phyloP scores from a whole-genome alignment of 2,329 filamentous ascomycete species.

The Fusarium albidum region DNA sequence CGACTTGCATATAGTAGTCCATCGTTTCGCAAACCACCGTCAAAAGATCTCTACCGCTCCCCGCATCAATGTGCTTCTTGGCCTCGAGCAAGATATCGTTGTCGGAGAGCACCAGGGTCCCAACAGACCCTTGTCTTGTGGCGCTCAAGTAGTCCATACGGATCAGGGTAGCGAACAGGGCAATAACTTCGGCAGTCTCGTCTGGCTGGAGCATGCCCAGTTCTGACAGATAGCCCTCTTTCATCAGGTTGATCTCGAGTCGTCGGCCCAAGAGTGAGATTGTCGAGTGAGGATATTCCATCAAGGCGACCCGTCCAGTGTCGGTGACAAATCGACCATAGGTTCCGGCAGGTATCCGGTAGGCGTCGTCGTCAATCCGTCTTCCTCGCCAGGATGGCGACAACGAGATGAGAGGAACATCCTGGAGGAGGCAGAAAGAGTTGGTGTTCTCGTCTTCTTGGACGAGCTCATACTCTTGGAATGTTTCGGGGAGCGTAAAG shows the following conservation, averaged over 20 bases:
- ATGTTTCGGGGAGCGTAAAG: slow-evolving; percentile 75
- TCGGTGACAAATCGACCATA: slow-evolving; percentile 79
- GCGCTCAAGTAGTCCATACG: slow-evolving; percentile 56
- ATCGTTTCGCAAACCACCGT: slow-evolving; percentile 85
- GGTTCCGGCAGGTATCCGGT: slow-evolving; percentile 72
- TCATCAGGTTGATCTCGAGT: slow-evolving; percentile 71
- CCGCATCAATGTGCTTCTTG: slow-evolving; percentile 57
- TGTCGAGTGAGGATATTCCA: slow-evolving; percentile 82
- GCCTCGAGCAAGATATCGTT: slow-evolving; percentile 62
- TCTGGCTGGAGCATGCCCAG: slow-evolving; percentile 65
- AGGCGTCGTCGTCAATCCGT: slow-evolving; percentile 56
- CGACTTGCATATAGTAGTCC: slow-evolving; percentile 72
- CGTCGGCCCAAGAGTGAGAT: slow-evolving; percentile 81
- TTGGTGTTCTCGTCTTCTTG: slow-evolving; percentile 89
- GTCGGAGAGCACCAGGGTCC: slow-evolving; percentile 46
- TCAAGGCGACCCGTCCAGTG: slow-evolving; percentile 75
- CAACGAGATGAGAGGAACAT: slow-evolving; percentile 69
- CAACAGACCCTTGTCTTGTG: slow-evolving; percentile 30
- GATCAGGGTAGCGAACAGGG: slow-evolving; percentile 76
- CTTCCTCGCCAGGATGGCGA: slow-evolving; percentile 55
- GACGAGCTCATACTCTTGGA: slow-evolving; percentile 78
- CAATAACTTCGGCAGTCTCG: slow-evolving; percentile 76
- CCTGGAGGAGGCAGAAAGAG: slow-evolving; percentile 72
- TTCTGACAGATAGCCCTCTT: slow-evolving; percentile 61
- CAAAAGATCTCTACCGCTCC: slow-evolving; percentile 76